Evolutionary conservation across 2,329 filamentous ascomycete genomes (phyloP), one percentile per base, ranked within the genome.

Genomic region (Zasmidium angulare): DNA sequence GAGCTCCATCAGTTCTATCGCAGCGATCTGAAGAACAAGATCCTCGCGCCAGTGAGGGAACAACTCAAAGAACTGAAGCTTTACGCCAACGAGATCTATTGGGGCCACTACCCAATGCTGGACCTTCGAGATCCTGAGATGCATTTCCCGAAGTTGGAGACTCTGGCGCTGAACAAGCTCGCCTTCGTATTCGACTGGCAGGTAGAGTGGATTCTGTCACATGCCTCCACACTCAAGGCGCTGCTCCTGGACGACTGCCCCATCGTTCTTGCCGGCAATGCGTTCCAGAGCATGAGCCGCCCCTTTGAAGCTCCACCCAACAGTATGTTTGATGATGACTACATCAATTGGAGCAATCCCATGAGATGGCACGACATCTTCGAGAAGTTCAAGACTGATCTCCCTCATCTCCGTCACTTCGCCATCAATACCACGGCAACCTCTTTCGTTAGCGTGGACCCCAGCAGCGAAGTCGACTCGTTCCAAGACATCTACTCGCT

Each of bases 171-270:
- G 0, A 77, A 77, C 0, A 75, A 75, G 1, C 78, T 75, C 20
- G 70, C 73, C 2, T 80, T 83, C 50, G 72, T 72, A 3, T 73
- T 80, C 31, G 74, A 80, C 20, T 77, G 74, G 71, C 79, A 82
- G 55, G 64, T 81, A 0, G 75, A 77, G 10, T 82, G 79, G 79
- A 74, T 83, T 2, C 58, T 77, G 0, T 73, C 72, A 0, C 69
- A 82, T 2, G 70, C 65, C 3, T 12, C 59, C 0, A 78, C 77
- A 0, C 68, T 82, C 0, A 61, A 74, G 14, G 72, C 77, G 46
- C 64, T 82, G 0, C 74, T 77, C 12, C 68, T 82, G 0, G 78
- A 81, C 46, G 69, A 78, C 55, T 82, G 79, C 54, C 69, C 74
- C 11, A 58, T 63, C 2, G n/a, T 63, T 2, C 21, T 36, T 14